Evolutionary conservation across 2,329 filamentous ascomycete genomes (phyloP).

Genomic region (Ophiocordyceps australis): DNA sequence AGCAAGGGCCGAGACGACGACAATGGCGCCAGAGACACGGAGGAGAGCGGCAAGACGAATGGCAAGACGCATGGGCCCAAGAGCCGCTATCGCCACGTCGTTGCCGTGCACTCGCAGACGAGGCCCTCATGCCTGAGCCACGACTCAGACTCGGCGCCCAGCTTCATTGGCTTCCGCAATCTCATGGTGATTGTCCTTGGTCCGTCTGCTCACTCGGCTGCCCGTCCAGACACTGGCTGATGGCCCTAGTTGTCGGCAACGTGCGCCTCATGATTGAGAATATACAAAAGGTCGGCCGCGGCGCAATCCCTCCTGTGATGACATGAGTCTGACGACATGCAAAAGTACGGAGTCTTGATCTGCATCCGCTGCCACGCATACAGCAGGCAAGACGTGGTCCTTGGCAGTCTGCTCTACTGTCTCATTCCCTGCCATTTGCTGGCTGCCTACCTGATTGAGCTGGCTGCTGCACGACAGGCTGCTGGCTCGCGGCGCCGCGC

Average conservation of each 20-base stretch:
- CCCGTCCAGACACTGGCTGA: slow-evolving; percentile 3
- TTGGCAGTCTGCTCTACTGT: slow-evolving; percentile 65
- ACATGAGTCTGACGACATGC: background rate
- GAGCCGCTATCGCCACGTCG: slow-evolving; percentile 79
- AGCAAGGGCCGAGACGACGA: background rate
- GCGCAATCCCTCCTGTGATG: background rate
- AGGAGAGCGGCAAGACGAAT: slow-evolving; percentile 6
- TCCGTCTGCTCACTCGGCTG: slow-evolving; percentile 24
- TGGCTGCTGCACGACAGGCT: slow-evolving; percentile 64
- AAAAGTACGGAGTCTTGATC: slow-evolving; percentile 85
- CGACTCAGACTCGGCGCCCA: slow-evolving; percentile 56
- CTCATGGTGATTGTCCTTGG: slow-evolving; percentile 86
- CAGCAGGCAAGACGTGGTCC: slow-evolving; percentile 54
- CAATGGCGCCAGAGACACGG: background rate
- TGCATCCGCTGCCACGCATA: slow-evolving; percentile 85
- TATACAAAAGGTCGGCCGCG: slow-evolving; percentile 56
- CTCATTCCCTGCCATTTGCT: slow-evolving; percentile 83
- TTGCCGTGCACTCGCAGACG: slow-evolving; percentile 58
- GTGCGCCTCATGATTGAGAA: slow-evolving; percentile 92
- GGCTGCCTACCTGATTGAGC: slow-evolving; percentile 77
- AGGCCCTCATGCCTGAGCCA: slow-evolving; percentile 72
- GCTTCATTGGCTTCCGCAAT: slow-evolving; percentile 87
- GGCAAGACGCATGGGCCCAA: slow-evolving; percentile 5
- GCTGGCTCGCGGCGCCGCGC: slow-evolving; percentile 42
- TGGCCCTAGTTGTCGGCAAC: slow-evolving; percentile 63